Evolutionary conservation across 2,329 filamentous ascomycete genomes (phyloP), one percentile per base, ranked within the genome.

Genomic region (Elsinoe perseae): DNA sequence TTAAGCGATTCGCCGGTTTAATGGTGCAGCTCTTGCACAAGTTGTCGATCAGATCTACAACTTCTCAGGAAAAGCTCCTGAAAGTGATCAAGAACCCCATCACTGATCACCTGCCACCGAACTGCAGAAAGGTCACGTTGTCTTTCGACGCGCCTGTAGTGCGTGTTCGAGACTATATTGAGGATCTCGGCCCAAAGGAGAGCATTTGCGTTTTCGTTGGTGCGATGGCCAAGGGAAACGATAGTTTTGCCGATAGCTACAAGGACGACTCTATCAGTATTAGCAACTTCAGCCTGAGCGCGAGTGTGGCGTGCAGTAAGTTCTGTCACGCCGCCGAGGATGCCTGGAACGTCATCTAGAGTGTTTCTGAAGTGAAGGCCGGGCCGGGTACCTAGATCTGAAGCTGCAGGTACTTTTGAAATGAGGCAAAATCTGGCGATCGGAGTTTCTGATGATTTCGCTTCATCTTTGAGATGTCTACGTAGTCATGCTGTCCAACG

Each of bases 241-340:
- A 98, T 70, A 92, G 89, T 72, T 98, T 98, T 70, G 93, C 93
- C 61, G 93, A 98, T 69, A 81, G 82, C 38, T 89, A 87, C 73
- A 95, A 97, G 66, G 92, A 97, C 69, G 93, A 98, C 75, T 89
- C 95, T 67, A 97, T 98, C 69, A 89, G 87, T 65, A 97, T 98
- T 75, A 97, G 92, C 79, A 95, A 96, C 73, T 98, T 88, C 80
- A 95, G 91, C 68, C 80, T 98, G 61, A 95, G 89, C 68, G 93
- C 93, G 60, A 97, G 92, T 76, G 93, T 98, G 60, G 92, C 93
- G 42, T 98, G 93, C 80, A 96, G 92, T 82, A 98, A 97, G 73
- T 97, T 98, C 78, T 97, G 93, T 74, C 93, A 98, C 73, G 93
- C 92, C 38, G 92, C 91, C 42, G 93, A 98, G 74, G 93, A 98